Evolutionary conservation across 1,284 basidiomycete species (phyloP).

Genomic region (Inonotus hispidus): DNA sequence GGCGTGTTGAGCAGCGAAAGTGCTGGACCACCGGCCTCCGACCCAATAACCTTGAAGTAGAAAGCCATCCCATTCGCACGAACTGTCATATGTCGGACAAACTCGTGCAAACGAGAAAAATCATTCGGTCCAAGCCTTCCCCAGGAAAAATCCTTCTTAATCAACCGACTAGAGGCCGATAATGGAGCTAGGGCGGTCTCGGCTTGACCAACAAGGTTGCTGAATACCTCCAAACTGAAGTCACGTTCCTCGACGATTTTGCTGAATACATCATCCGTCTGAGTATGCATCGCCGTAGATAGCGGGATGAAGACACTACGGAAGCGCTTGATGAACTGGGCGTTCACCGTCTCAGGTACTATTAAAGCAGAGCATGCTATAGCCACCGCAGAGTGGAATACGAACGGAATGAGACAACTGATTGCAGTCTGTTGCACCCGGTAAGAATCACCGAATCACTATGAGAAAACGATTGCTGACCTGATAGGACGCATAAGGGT

Average conservation of each 20-base stretch:
- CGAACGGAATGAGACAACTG: conserved; percentile 53
- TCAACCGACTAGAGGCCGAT: conserved; percentile 47
- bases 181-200: conserved; percentile 54
- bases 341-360: conserved; percentile 65
- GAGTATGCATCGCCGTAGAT: conserved; percentile 40
- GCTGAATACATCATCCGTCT: conserved; percentile 41
- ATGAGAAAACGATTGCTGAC: conserved; percentile 26
- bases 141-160: conserved; percentile 61
- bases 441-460: neutral
- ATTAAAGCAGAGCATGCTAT: conserved; percentile 49
- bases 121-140: conserved; percentile 59
- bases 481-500: conserved; percentile 62
- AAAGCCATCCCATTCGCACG: conserved; percentile 60
- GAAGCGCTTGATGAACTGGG: conserved; percentile 53
- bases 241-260: conserved; percentile 39
- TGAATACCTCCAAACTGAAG: conserved; percentile 40
- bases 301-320: conserved; percentile 50
- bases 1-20: conserved; percentile 3
- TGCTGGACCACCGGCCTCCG: conserved; percentile 30
- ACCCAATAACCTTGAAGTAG: conserved; percentile 61
- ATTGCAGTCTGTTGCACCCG: conserved; percentile 37
- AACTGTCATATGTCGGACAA: conserved; percentile 45
- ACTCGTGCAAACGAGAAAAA: conserved; percentile 47
- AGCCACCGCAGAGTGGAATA: conserved; percentile 55
- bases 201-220: conserved; percentile 37